Conservation (phyloP, 192 early-diverging fungal species). For the Coemansia sp. region DNA sequence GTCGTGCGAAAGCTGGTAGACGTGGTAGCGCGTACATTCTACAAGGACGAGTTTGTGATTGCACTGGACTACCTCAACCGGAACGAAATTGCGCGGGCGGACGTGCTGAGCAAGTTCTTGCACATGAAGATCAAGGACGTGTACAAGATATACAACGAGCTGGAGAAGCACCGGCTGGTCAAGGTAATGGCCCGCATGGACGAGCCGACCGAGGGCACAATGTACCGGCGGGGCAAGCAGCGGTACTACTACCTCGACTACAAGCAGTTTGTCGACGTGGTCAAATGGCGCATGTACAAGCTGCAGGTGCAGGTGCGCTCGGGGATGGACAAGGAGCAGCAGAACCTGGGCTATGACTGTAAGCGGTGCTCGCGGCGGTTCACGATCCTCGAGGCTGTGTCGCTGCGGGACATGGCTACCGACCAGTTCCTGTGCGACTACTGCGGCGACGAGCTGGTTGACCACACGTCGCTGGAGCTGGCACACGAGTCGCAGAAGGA, state of each 20-base stretch:
- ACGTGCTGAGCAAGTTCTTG: slow-evolving; percentile 68
- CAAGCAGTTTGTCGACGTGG: slow-evolving; percentile 88
- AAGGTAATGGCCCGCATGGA: slow-evolving; percentile 19
- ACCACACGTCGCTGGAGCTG: slow-evolving; percentile 65
- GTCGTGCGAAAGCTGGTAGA: slow-evolving; percentile 64
- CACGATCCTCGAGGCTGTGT: slow-evolving; percentile 60
- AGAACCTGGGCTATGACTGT: slow-evolving; percentile 71
- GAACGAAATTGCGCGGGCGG: slow-evolving; percentile 68
- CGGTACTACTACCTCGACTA: slow-evolving; percentile 90
- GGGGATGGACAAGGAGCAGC: slow-evolving; percentile 63
- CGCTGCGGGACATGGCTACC: slow-evolving; percentile 45
- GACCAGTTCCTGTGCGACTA: slow-evolving; percentile 61
- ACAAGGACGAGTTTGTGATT: slow-evolving; percentile 73
- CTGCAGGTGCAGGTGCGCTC: slow-evolving; percentile 64
- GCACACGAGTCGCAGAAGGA: slow-evolving; percentile 56
- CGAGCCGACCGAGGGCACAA: slow-evolving; percentile 24
- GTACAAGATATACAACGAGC: slow-evolving; percentile 74
- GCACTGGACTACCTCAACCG: slow-evolving; percentile 81
- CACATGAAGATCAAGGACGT: slow-evolving; percentile 68
- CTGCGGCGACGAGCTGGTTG: slow-evolving; percentile 56
- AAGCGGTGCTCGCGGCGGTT: slow-evolving; percentile 59
- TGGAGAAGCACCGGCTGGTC: slow-evolving; percentile 75
- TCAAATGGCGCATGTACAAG: slow-evolving; percentile 89
- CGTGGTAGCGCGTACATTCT: slow-evolving; percentile 82
- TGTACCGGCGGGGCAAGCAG: slow-evolving; percentile 57